Conservation (phyloP, 305 asterid species). For the Stenogyne calaminthoides region DNA sequence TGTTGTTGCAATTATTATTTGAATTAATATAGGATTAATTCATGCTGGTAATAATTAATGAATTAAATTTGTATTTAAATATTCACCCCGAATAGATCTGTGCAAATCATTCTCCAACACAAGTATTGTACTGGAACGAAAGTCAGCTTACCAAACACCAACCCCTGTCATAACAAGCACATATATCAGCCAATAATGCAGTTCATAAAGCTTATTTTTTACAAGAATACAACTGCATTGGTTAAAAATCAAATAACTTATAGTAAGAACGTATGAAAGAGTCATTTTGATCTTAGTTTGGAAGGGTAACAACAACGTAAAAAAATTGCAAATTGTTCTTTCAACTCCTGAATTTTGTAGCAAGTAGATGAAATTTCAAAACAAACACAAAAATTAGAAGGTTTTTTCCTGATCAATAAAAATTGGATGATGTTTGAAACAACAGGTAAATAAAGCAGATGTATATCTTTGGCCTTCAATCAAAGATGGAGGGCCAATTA, state of each 20-base stretch:
- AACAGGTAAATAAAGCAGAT: too few species aligned
- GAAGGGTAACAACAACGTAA: conserved; percentile 86
- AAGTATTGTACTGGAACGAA: conserved; percentile 78
- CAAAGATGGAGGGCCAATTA: too few species aligned
- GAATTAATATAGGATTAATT: too few species aligned
- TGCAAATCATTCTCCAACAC: too few species aligned
- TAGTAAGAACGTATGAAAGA: conserved; percentile 67
- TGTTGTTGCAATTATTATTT: too few species aligned
- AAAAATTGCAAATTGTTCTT: conserved; percentile 77
- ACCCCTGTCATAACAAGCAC: conserved; percentile 54
- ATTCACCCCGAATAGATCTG: too few species aligned
- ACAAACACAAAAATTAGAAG: neutral
- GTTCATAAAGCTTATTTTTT: neutral
- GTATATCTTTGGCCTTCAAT: too few species aligned
- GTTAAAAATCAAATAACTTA: conserved; percentile 49
- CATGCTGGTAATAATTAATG: too few species aligned
- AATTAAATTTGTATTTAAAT: too few species aligned
- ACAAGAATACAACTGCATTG: conserved; percentile 20
- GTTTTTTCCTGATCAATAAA: conserved; percentile 13
- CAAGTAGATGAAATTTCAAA: conserved; percentile 23
- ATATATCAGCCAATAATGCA: conserved; percentile 30
- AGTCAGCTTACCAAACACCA: conserved; percentile 82
- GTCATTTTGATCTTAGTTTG: conserved; percentile 75
- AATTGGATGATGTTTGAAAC: neutral
- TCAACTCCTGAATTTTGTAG: conserved; percentile 69